phyloP scores from a whole-genome alignment of 345 rosid genomes.

The Melaleuca quinquenervia region DNA sequence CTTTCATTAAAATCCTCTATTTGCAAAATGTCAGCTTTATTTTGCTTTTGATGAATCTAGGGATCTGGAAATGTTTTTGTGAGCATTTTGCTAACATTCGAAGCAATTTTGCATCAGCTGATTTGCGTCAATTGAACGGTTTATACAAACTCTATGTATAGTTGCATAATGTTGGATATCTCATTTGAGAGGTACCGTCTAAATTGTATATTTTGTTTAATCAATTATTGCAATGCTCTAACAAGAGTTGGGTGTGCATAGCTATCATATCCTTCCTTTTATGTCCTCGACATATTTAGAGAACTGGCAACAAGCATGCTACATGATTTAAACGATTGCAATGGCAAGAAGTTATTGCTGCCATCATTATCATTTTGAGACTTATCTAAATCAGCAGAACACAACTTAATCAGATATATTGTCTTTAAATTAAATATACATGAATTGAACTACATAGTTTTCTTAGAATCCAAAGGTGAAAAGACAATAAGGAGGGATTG shows the following conservation, averaged over 20 bases:
- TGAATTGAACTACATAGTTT: neutral
- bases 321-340: neutral
- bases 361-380: neutral
- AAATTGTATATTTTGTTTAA: neutral
- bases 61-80: neutral
- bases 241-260: neutral
- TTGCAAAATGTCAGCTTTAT: neutral
- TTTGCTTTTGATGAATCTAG: neutral
- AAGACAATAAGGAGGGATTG: neutral
- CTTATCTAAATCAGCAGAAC: neutral
- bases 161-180: neutral
- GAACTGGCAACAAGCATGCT: neutral
- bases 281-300: neutral
- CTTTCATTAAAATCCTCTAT: neutral
- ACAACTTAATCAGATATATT: neutral
- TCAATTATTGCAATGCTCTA: neutral
- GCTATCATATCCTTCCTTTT: neutral
- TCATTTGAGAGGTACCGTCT: neutral
- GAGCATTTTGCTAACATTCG: neutral
- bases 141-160: neutral
- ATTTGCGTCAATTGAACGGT: neutral
- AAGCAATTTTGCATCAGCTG: neutral
- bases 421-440: neutral
- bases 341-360: neutral
- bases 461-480: neutral